Evolutionary conservation across 305 asterid genomes (phyloP).

Genomic region (Fraxinus sp.): DNA sequence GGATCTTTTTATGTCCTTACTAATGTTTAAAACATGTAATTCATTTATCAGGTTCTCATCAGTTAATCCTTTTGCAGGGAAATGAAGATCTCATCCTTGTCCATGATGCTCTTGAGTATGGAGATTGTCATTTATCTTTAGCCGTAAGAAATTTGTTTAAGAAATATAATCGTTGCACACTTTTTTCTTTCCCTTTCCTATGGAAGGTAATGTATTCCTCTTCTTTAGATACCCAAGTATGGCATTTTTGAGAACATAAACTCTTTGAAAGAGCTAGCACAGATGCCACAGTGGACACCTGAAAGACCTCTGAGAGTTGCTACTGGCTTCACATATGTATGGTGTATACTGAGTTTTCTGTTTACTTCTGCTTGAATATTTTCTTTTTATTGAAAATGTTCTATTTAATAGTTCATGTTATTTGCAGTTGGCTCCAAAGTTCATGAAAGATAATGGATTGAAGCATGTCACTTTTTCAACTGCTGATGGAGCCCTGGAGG

Average conservation of each 20-base stretch:
- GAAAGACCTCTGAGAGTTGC: constrained; percentile 95
- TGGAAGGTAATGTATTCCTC: constrained; percentile 24
- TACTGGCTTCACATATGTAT: constrained; percentile 92
- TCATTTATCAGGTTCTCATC: constrained; percentile 11
- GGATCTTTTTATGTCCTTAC: not conserved
- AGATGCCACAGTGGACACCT: constrained; percentile 97
- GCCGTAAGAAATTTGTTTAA: constrained; percentile 58
- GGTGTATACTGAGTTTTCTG: constrained; percentile 24
- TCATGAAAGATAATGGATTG: constrained; percentile 81
- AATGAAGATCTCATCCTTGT: constrained; percentile 80
- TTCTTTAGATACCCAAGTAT: constrained; percentile 83
- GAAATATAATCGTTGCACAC: constrained; percentile 4
- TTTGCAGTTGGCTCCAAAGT: constrained; percentile 81
- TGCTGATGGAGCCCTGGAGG: constrained; percentile 99
- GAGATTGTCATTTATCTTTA: constrained; percentile 86
- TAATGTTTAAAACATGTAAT: not conserved
- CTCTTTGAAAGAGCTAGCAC: constrained; percentile 79
- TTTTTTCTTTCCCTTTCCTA: constrained; percentile 1
- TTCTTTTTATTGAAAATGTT: constrained; percentile 8
- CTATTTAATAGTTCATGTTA: constrained; percentile 11
- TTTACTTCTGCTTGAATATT: not conserved
- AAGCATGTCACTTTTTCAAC: constrained; percentile 78
- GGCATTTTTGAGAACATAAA: constrained; percentile 95
- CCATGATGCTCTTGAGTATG: constrained; percentile 81
- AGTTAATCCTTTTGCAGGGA: constrained; percentile 49